Base-by-base conservation (phyloP, 768 basidiomycete genomes). In the Kwoniella sp. region DNA sequence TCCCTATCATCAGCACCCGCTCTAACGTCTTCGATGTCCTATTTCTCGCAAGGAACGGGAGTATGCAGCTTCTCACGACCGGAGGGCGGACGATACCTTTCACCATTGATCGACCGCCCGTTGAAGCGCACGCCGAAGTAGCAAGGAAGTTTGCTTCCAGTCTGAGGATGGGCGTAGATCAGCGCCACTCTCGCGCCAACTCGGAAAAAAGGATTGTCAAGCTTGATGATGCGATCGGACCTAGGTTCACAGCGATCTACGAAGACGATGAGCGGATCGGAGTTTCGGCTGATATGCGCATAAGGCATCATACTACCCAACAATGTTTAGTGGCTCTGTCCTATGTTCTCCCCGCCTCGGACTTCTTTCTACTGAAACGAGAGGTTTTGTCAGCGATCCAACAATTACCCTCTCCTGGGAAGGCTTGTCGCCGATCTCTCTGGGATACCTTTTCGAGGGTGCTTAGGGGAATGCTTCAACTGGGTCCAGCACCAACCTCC, bases 11-110 rank as follows among this genome's bases (percentile, higher is more conserved):
- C 21, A 85, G 86, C 1, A 89, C 88, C 2, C 86, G 92, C 21
- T 80, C 80, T 7, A 80, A 83, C 15, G 82, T 91, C 15, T 83
- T 83, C 75, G 93, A 96, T 77, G 81, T 92, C 10, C 79, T 95
- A 4, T 79, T 88, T 17, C 78, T 91, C 52, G 86, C 84, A 52
- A 83, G 86, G 2, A 82, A 85, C 51, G 83, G 86, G 29, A 77
- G 77, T 9, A 77, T 91, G 10, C 77, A 81, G 0, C 72, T 92
- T 2, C 78, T 88, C 40, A 90, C 88, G 0, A 88, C 90, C 67
- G 89, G 88, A 0, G 68, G 82, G 10, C 77, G 77, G n/a, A 80
- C 82, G 24, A 70, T 83, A 37, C 55, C 69, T 2, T 46, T 72
- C 26, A 25, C 51, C 22, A 53, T 71, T 7, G 63, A 55, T n/a